Evolutionary conservation across 805 yeast species (phyloP), one percentile per base, ranked within the genome.

Genomic region (Schwanniomyces occidentalis): DNA sequence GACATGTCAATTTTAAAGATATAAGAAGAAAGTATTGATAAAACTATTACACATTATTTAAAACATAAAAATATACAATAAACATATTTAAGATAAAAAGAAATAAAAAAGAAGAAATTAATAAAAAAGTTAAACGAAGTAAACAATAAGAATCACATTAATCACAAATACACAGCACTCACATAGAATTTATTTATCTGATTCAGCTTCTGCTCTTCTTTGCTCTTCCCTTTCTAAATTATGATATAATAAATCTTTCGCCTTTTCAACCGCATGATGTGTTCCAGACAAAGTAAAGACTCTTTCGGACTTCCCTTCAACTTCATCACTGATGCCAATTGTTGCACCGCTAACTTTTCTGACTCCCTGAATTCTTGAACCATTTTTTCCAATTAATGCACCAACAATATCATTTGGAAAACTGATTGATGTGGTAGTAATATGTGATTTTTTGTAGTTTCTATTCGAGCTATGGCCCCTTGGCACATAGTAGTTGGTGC

Each of bases 321-420:
- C 78, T 48, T 81, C 85, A 37, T 82, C 79, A 24, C 84, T 79
- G 45, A 89, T 85, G 4, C 80, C 77, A 54, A 89, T 86, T 25
- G 79, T 75, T 24, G 95, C 89, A 25, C 89, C 90, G 31, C 89
- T 76, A 22, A 73, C 73, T 48, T 83, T 78, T 49, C 96, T 75
- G 32, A 89, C 82, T 42, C 89, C 95, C 58, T 85, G 93, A 46
- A 89, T 87, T 62, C 95, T 76, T 18, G 85, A 67, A 24, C 96
- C 96, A 45, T 82, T 80, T 47, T 83, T 82, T 40, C 96, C 96
- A 49, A 89, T 86, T 35, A 89, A 70, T 32, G 95, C 91, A 27
- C 96, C 96, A 28, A 89, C 95, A 65, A 80, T 80, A 41, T 80
- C 86, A 46, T 83, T 81, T 24, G 95, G 87, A 54, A 87, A 83